These are phyloP conservation scores for Erodium trifolium DNA, from an alignment of 441 rosid genomes.

Conservation along the genomic window DNA sequence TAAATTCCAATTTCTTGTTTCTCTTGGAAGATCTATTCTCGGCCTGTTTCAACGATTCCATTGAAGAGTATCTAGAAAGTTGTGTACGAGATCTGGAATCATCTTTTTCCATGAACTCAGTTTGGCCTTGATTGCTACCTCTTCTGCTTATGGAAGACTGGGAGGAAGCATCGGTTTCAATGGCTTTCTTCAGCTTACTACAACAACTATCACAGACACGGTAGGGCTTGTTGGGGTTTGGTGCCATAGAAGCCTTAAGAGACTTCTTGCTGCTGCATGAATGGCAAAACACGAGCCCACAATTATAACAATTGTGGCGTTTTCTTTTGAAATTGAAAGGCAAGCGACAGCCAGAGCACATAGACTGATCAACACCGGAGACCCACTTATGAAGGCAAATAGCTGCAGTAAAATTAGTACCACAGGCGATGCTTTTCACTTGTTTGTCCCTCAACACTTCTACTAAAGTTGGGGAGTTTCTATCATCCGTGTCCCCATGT, in stretches of 20 bases:
- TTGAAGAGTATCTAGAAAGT: conserved; percentile 66
- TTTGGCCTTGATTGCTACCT: conserved; percentile 50
- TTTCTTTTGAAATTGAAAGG: conserved; percentile 88
- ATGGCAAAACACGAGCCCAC: conserved; percentile 90
- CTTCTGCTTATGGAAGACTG: conserved; percentile 65
- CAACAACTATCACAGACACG: conserved; percentile 87
- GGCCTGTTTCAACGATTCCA: conserved; percentile 68
- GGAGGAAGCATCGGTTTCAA: conserved; percentile 55
- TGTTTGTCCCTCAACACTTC: conserved; percentile 93
- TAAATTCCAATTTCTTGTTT: conserved; percentile 77
- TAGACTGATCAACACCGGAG: conserved; percentile 88
- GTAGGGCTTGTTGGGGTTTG: conserved; percentile 80
- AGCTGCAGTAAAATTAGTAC: conserved; percentile 77
- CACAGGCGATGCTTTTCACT: conserved; percentile 85
- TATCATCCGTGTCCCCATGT: conserved; percentile 84
- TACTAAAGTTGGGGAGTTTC: conserved; percentile 65
- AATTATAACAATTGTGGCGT: conserved; percentile 91
- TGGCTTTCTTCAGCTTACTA: conserved; percentile 62
- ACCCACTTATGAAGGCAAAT: conserved; percentile 95
- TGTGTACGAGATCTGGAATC: conserved; percentile 67
- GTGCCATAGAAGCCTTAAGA: conserved; percentile 92
- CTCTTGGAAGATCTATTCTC: conserved; percentile 60
- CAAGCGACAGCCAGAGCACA: conserved; percentile 94
- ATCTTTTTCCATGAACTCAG: conserved; percentile 53
- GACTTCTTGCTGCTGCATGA: conserved; percentile 82